Conservation (phyloP, 305 asterid species). For the Petunia hybrid region DNA sequence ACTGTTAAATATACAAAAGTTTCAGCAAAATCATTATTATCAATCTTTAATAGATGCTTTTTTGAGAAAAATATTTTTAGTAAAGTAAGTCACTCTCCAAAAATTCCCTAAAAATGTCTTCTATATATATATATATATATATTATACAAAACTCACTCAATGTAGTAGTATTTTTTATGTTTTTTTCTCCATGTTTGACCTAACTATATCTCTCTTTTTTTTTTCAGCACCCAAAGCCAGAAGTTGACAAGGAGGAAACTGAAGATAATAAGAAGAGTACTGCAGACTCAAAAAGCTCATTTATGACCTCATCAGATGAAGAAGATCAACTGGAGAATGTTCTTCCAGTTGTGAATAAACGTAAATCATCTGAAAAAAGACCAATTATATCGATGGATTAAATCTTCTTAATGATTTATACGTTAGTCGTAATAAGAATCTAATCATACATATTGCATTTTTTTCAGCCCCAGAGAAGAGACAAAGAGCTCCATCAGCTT, state of each 20-base stretch:
- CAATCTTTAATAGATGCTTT: too few relatives aligned
- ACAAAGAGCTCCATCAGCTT: constrained; percentile 80
- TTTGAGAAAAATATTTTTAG: too few relatives aligned
- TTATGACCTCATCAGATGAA: constrained; percentile 47
- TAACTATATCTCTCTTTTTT: neutral
- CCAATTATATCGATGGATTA: neutral
- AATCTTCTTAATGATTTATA: neutral
- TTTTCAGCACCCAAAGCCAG: constrained; percentile 43
- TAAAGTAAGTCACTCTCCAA: too few relatives aligned
- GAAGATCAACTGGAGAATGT: constrained; percentile 48
- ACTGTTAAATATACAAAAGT: too few relatives aligned
- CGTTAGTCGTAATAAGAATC: neutral
- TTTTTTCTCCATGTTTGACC: neutral
- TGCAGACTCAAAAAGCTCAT: constrained; percentile 25
- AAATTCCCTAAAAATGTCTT: too few relatives aligned
- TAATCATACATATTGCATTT: neutral
- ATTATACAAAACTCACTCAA: too few relatives aligned
- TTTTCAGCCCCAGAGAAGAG: constrained; percentile 80
- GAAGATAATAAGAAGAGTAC: constrained; percentile 34
- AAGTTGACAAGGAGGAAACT: constrained; percentile 39
- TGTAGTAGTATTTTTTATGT: neutral
- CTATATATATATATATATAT: too few relatives aligned
- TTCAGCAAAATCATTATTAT: too few relatives aligned
- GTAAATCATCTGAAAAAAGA: constrained; percentile 40
- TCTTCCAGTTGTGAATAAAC: constrained; percentile 54